phyloP scores from a whole-genome alignment of 805 yeast genomes.

The Clavispora asparagi region DNA sequence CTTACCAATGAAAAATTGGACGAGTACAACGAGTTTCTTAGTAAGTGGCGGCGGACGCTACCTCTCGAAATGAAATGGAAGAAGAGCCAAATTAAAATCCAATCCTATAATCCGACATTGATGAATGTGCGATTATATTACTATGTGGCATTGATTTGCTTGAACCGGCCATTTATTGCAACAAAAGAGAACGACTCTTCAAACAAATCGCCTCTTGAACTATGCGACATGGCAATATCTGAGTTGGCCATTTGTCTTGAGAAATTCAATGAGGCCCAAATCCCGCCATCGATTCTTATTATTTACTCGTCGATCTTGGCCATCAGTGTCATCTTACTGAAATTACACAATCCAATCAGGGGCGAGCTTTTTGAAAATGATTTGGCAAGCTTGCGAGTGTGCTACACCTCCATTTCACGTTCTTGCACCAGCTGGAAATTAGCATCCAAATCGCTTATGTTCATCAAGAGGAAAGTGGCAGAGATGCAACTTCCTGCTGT shows the following conservation, averaged over 20 bases:
- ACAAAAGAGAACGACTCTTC: not conserved
- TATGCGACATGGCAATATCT: slow-evolving; percentile 11
- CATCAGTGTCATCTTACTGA: slow-evolving; percentile 9
- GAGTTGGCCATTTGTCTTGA: slow-evolving; percentile 10
- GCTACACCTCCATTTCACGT: slow-evolving; percentile 7
- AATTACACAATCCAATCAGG: slow-evolving; percentile 1
- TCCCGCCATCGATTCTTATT: slow-evolving; percentile 9
- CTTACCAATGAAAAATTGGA: slow-evolving; percentile 8
- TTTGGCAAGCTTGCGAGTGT: slow-evolving; percentile 7
- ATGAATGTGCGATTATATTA: slow-evolving; percentile 14
- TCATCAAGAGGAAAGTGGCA: slow-evolving; percentile 8
- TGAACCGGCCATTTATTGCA: slow-evolving; percentile 12
- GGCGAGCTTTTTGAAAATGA: not conserved
- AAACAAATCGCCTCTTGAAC: not conserved
- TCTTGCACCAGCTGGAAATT: slow-evolving; percentile 13
- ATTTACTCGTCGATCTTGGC: slow-evolving; percentile 13
- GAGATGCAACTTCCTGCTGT: slow-evolving; percentile 5
- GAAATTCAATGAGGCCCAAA: slow-evolving; percentile 7
- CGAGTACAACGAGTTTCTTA: slow-evolving; percentile 6
- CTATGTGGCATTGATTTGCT: slow-evolving; percentile 13
- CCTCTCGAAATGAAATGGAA: slow-evolving; percentile 13
- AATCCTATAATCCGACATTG: slow-evolving; percentile 13
- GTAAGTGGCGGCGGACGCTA: slow-evolving; percentile 11
- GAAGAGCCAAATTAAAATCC: slow-evolving; percentile 4
- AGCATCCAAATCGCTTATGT: slow-evolving; percentile 12